Conservation (phyloP, 306 rosid species). For the Quercus agrifolia region DNA sequence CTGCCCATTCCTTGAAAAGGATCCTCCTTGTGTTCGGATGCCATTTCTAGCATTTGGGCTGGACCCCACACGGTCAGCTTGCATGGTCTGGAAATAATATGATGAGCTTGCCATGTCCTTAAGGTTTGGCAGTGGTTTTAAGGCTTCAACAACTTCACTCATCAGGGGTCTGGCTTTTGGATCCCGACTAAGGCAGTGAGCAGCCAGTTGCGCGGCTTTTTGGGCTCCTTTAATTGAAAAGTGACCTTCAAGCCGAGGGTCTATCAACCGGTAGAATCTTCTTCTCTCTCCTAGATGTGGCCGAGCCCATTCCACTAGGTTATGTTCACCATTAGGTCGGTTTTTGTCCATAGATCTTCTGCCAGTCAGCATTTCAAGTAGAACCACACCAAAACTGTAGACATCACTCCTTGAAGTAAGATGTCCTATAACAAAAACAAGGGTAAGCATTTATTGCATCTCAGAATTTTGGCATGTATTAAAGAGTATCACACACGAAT, state of each 20-base stretch:
- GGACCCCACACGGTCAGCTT: conserved; percentile 59
- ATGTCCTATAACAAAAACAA: conserved; percentile 60
- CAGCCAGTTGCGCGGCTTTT: conserved; percentile 79
- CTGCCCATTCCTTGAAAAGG: conserved; percentile 61
- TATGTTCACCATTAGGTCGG: conserved; percentile 91
- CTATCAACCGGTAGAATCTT: conserved; percentile 81
- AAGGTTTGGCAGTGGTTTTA: conserved; percentile 85
- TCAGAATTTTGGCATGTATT: not conserved
- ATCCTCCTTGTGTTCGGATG: conserved; percentile 48
- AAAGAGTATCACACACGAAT: not conserved
- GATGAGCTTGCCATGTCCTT: conserved; percentile 99
- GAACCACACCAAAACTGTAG: conserved; percentile 93
- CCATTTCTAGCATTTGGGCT: conserved; percentile 73
- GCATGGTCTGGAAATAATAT: conserved; percentile 81
- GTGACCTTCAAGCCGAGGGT: conserved; percentile 96
- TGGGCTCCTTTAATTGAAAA: conserved; percentile 94
- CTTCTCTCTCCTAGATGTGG: conserved; percentile 90
- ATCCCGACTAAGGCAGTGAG: conserved; percentile 89
- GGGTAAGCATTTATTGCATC: not conserved
- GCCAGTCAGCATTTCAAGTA: conserved; percentile 90
- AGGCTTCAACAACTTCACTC: conserved; percentile 92
- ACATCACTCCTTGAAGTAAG: conserved; percentile 95
- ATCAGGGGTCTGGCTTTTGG: conserved; percentile 86
- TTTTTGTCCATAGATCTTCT: conserved; percentile 98
- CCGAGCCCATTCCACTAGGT: conserved; percentile 98